Percentiles rank a stretch among this genome's conserved stretches.
Conservation (phyloP, 2,329 filamentous ascomycete species). For the Fusarium chuoi region DNA sequence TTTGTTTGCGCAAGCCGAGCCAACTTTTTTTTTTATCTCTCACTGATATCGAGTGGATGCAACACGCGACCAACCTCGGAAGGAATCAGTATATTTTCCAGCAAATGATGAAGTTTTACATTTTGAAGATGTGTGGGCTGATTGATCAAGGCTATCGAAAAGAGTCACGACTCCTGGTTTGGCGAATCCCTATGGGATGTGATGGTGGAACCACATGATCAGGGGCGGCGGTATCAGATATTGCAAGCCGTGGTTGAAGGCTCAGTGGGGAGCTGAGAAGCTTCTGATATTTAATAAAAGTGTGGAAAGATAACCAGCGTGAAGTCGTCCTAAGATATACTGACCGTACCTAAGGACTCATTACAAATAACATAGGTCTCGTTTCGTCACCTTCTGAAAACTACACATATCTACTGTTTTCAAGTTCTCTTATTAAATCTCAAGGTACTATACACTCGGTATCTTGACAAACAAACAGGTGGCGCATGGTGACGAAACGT, state of each 20-base stretch:
- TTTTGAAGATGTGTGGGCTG: neutral
- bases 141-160: neutral
- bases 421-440: conserved; percentile 25
- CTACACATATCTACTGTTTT: conserved; percentile 15
- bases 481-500: neutral
- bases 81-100: neutral
- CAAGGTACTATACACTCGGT: conserved; percentile 35
- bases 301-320: neutral
- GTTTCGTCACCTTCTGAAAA: neutral
- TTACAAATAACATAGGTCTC: neutral
- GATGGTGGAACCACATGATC: neutral
- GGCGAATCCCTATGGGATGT: neutral
- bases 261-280: neutral
- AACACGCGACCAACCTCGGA: too few species aligned
- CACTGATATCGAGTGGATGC: too few species aligned
- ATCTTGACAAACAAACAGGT: conserved; percentile 32
- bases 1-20: neutral
- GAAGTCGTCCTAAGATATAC: neutral
- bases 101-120: neutral
- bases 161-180: neutral
- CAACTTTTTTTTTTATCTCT: neutral
- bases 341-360: neutral
- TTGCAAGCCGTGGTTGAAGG: neutral
- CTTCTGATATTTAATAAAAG: neutral
- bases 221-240: neutral